phyloP scores from a whole-genome alignment of 257 asterid genomes.

The Plantago major region DNA sequence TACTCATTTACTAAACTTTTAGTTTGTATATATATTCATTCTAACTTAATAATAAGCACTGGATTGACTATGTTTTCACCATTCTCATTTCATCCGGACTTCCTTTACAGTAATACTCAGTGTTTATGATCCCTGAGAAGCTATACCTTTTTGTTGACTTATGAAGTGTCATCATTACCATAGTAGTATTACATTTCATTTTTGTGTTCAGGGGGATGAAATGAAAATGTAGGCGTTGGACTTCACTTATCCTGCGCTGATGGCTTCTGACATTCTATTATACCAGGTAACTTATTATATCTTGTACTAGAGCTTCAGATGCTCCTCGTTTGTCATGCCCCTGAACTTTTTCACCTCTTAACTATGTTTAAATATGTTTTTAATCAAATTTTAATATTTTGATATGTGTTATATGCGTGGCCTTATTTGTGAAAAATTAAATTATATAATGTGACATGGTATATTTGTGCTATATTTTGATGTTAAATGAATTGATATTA shows the following conservation, averaged over 20 bases:
- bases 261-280: constrained; percentile 96
- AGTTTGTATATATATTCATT: not conserved
- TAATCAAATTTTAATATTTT: too few relatives aligned
- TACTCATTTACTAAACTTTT: too few relatives aligned
- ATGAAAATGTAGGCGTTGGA: constrained; percentile 94
- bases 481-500: too few relatives aligned
- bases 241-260: constrained; percentile 94
- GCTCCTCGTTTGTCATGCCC: too few relatives aligned
- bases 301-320: not conserved
- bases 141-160: constrained; percentile 2
- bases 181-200: not conserved
- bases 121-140: constrained; percentile 5
- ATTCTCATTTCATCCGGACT: not conserved
- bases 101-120: not conserved
- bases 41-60: not conserved
- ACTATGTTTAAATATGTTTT: too few relatives aligned
- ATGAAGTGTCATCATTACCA: not conserved
- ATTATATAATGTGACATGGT: too few relatives aligned
- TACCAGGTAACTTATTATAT: constrained; percentile 57
- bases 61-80: constrained; percentile 4
- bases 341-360: too few relatives aligned
- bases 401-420: too few relatives aligned
- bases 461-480: too few relatives aligned
- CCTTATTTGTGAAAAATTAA: too few relatives aligned
- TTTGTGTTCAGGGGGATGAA: constrained; percentile 68